Percentiles rank a stretch among this genome's conserved stretches.
These are phyloP conservation scores for Psilocybe tampanensis DNA, from an alignment of 768 basidiomycete genomes.

Conservation along the genomic window DNA sequence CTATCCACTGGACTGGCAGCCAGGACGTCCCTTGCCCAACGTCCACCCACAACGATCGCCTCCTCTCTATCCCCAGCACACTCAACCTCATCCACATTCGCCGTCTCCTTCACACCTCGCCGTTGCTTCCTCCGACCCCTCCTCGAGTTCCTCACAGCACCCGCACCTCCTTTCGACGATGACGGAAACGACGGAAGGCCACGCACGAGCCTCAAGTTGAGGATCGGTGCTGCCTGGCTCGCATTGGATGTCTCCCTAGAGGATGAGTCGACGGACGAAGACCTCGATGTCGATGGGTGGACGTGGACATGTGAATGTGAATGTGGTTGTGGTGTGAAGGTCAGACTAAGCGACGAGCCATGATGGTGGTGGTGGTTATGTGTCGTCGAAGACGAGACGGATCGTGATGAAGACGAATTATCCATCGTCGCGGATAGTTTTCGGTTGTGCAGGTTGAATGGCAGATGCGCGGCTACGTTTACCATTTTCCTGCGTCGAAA, in stretches of 20 bases:
- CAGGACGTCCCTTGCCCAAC: too few relatives aligned
- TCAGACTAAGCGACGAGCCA: neutral
- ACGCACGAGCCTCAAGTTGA: neutral
- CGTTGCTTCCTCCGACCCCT: too few relatives aligned
- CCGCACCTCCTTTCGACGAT: too few relatives aligned
- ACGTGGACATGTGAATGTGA: neutral
- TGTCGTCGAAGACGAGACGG: neutral
- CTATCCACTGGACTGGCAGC: too few relatives aligned
- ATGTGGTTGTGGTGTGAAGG: neutral
- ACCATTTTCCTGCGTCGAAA: slow-evolving; percentile 56
- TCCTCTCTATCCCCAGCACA: too few relatives aligned
- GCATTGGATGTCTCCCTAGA: neutral
- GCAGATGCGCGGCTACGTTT: slow-evolving; percentile 55
- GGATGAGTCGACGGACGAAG: neutral
- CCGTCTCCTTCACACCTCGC: too few relatives aligned
- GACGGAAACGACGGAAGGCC: neutral
- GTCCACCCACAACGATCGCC: too few relatives aligned
- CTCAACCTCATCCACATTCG: too few relatives aligned
- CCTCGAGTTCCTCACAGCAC: too few relatives aligned
- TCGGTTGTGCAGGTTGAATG: slow-evolving; percentile 59
- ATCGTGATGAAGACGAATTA: neutral
- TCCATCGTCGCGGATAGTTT: slow-evolving; percentile 14
- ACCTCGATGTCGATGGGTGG: neutral
- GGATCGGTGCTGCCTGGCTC: neutral
- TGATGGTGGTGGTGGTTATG: neutral